Base-by-base conservation (phyloP, 352 stramenopile species). In the Phytophthora europaea region DNA sequence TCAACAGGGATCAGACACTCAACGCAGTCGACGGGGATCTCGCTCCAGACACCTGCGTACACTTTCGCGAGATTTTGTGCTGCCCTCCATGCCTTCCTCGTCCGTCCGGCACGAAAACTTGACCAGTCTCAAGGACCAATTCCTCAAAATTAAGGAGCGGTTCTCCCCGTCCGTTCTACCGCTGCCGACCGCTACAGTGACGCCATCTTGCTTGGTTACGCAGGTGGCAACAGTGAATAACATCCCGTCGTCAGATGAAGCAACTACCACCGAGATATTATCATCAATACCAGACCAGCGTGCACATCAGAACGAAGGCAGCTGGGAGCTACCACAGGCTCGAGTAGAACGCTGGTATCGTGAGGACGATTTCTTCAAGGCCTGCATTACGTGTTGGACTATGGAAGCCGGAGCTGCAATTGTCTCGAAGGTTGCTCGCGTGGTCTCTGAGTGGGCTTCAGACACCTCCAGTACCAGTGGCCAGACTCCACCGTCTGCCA, bases 71-170 rank as follows among this genome's bases (percentile, higher is more conserved):
- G 85, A 91, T 45, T 93, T 93, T 67, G 72, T 86, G n/a, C 65
- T 93, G 18, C 78, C 72, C 9, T 79, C 80, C 13, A 55, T 78
- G n/a, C 67, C 80, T 7, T 52, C 73, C 51, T 89, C 82, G 6
- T 76, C 76, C 1, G 62, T 89, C 2, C 61, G 76, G 4, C 83
- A 91, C 40, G 85, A 91, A 48, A 91, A 88, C 54, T 92, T 88
- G 67, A 86, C 81, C n/a, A 90, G 81, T 54, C 73, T 94, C 7
- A 92, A 91, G 31, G 88, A 94, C 45, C 88, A 94, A 51, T 94
- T 94, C 31, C 82, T 93, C 43, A 89, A 87, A 67, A 92, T 94
- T 63, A 92, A 92, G 61, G 85, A 94, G 43, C 80, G 84, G 16
- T 94, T 94, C 64, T 92, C 84, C 0, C 75, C 75, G 12, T 72